Percentiles rank a stretch among this genome's conserved stretches.
Evolutionary conservation across 2,329 filamentous ascomycete genomes (phyloP).

Genomic region (Fusarium multiceps): DNA sequence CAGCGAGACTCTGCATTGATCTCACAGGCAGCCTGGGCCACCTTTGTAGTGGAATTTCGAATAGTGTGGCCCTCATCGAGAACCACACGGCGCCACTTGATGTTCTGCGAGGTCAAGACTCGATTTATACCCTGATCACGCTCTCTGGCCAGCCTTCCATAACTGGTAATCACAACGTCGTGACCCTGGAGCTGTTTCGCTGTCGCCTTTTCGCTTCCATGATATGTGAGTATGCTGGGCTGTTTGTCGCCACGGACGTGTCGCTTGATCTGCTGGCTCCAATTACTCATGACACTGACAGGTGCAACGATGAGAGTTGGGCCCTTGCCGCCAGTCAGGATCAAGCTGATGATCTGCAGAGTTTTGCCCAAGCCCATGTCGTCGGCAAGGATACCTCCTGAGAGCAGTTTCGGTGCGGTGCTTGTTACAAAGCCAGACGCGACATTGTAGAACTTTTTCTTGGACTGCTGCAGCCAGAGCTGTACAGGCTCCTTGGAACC

Average conservation of each 20-base stretch:
- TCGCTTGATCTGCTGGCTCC: slow-evolving; percentile 80
- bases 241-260: slow-evolving; percentile 74
- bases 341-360: slow-evolving; percentile 83
- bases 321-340: slow-evolving; percentile 68
- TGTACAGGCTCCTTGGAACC: slow-evolving; percentile 73
- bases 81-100: slow-evolving; percentile 82
- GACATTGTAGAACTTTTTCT: slow-evolving; percentile 70
- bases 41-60: slow-evolving; percentile 79
- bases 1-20: slow-evolving; percentile 79
- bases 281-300: slow-evolving; percentile 90
- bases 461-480: slow-evolving; percentile 74
- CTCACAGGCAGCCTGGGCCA: slow-evolving; percentile 73
- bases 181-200: slow-evolving; percentile 70
- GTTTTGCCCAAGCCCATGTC: slow-evolving; percentile 96
- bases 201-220: slow-evolving; percentile 71
- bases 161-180: slow-evolving; percentile 86
- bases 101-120: slow-evolving; percentile 49
- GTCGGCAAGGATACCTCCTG: slow-evolving; percentile 85
- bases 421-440: slow-evolving; percentile 68
- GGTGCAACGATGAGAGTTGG: slow-evolving; percentile 84
- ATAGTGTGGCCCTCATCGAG: slow-evolving; percentile 88
- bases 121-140: slow-evolving; percentile 60
- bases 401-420: slow-evolving; percentile 71
- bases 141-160: slow-evolving; percentile 79
- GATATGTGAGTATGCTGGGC: slow-evolving; percentile 78